These are phyloP conservation scores for Glycine soja DNA, from an alignment of 306 rosid genomes.

Conservation along the genomic window DNA sequence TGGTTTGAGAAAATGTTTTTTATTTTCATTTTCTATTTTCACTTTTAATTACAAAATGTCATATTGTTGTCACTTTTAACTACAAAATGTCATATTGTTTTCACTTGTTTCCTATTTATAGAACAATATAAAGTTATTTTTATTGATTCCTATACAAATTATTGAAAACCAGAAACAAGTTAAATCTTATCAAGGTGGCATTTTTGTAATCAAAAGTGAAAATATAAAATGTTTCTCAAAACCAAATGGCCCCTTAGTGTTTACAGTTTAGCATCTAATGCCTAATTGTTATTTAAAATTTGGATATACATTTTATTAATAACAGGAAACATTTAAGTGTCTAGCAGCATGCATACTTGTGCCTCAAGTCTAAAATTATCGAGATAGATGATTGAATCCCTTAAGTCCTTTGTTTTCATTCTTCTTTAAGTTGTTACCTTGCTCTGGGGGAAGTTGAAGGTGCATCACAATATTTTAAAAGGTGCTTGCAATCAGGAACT, in stretches of 20 bases:
- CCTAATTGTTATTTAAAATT: conserved; percentile 15
- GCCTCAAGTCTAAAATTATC: neutral
- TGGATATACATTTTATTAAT: conserved; percentile 16
- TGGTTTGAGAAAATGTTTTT: neutral
- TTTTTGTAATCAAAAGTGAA: neutral
- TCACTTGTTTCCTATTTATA: neutral
- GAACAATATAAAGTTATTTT: neutral
- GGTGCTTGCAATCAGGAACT: conserved; percentile 81
- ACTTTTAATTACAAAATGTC: neutral
- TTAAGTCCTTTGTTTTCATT: conserved; percentile 42
- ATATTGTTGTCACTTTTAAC: neutral
- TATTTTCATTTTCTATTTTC: neutral
- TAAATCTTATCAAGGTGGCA: too few relatives aligned
- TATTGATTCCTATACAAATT: neutral
- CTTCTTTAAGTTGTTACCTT: conserved; percentile 78
- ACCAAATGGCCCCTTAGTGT: neutral
- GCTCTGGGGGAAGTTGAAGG: conserved; percentile 87
- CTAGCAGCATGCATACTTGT: conserved; percentile 20
- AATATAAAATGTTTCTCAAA: neutral
- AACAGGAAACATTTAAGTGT: conserved; percentile 3
- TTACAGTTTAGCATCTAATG: conserved; percentile 29
- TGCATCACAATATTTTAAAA: conserved; percentile 75
- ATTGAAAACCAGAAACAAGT: neutral
- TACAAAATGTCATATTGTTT: neutral
- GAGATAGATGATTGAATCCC: conserved; percentile 37